phyloP scores from a whole-genome alignment of 2,329 filamentous ascomycete genomes.

The Xylaria sp. region DNA sequence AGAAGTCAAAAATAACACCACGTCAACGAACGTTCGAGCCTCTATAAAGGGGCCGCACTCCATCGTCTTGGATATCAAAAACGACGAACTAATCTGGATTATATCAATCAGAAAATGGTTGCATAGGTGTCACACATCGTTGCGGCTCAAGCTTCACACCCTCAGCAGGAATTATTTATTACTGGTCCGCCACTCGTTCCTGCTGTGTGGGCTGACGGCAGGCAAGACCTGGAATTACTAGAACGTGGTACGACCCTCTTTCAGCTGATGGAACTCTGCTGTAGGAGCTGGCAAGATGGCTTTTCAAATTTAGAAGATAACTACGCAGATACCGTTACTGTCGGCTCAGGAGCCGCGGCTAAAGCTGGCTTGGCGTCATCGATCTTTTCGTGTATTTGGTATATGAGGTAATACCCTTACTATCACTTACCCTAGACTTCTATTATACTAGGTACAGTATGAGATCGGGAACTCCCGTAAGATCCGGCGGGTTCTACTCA shows the following conservation, averaged over 20 bases:
- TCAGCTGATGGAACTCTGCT: slow-evolving; percentile 25
- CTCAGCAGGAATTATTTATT: slow-evolving; percentile 6
- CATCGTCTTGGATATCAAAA: background rate
- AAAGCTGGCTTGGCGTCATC: slow-evolving; percentile 31
- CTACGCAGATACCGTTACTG: background rate
- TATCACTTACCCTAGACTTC: slow-evolving; percentile 2
- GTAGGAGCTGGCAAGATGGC: background rate
- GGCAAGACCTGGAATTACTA: slow-evolving; percentile 22
- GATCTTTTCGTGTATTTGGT: slow-evolving; percentile 7
- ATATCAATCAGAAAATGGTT: background rate
- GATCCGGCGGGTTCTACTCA: slow-evolving; percentile 20
- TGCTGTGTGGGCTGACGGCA: slow-evolving; percentile 22
- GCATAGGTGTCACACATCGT: background rate
- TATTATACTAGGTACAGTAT: slow-evolving; percentile 5
- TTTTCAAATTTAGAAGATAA: slow-evolving; percentile 21
- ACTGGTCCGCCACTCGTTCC: slow-evolving; percentile 7
- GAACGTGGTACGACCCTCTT: slow-evolving; percentile 1
- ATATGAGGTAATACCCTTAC: background rate
- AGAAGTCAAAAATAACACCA: slow-evolving; percentile 29
- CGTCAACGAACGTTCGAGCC: background rate
- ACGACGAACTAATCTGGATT: background rate
- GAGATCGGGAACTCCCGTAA: slow-evolving; percentile 31
- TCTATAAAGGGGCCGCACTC: slow-evolving; percentile 1
- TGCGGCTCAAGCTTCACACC: slow-evolving; percentile 17
- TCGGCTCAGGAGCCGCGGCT: slow-evolving; percentile 26